Percentiles rank a stretch among this genome's conserved stretches.
phyloP scores from a whole-genome alignment of 1,284 basidiomycete genomes.

The Puccinia sorghi region DNA sequence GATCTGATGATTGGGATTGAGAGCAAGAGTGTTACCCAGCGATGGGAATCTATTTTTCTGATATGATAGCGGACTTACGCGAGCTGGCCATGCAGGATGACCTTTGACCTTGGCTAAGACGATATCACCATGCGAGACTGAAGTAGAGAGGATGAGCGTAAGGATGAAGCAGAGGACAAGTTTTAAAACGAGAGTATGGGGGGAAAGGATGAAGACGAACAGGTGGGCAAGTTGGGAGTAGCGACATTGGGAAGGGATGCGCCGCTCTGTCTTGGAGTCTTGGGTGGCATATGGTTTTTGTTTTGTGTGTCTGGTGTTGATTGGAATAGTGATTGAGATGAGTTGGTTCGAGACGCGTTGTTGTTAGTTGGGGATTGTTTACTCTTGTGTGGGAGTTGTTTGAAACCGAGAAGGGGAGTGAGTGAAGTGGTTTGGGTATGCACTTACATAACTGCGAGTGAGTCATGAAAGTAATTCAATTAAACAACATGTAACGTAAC shows the following conservation, averaged over 20 bases:
- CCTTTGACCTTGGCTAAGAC: constrained; percentile 91
- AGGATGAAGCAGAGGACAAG: constrained; percentile 8
- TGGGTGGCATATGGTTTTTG: constrained; percentile 24
- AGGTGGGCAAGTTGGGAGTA: constrained; percentile 29
- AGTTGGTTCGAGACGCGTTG: too few relatives aligned
- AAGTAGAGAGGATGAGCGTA: neutral
- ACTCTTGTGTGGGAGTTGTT: too few relatives aligned
- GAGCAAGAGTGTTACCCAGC: neutral
- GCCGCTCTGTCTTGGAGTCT: constrained; percentile 36
- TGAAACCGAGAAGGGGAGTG: too few relatives aligned
- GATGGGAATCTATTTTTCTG: neutral
- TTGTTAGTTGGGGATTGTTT: too few relatives aligned
- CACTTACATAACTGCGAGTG: too few relatives aligned
- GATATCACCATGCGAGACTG: constrained; percentile 63
- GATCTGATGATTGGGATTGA: constrained; percentile 16
- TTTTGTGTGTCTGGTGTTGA: too few relatives aligned
- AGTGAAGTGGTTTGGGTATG: too few relatives aligned
- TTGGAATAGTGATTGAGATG: neutral
- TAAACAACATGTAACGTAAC: too few relatives aligned
- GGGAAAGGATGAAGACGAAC: constrained; percentile 4
- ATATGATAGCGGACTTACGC: constrained; percentile 19
- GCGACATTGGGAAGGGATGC: constrained; percentile 1
- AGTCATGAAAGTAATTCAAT: too few relatives aligned
- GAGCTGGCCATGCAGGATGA: constrained; percentile 74
- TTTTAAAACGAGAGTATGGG: neutral